Evolutionary conservation across 495 filamentous ascomycete species (phyloP).

Genomic region (Neurospora discreta): DNA sequence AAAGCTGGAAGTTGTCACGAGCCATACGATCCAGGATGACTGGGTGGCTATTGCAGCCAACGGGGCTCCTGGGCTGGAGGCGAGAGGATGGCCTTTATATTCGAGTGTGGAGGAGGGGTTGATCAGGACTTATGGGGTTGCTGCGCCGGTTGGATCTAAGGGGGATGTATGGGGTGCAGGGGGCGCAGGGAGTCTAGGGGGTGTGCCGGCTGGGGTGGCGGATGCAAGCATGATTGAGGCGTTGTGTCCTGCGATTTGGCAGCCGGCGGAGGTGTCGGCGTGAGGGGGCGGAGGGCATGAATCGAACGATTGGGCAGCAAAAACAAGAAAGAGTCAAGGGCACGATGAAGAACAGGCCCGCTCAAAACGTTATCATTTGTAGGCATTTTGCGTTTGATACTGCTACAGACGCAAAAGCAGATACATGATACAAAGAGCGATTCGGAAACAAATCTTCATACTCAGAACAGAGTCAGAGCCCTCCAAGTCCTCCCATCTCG

Average conservation of each 20-base stretch:
- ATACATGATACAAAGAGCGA: too few relatives aligned
- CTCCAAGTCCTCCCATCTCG: too few relatives aligned
- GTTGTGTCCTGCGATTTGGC: not conserved
- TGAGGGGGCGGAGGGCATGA: not conserved
- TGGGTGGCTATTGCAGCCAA: constrained; percentile 32
- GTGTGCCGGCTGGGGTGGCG: not conserved
- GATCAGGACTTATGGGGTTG: not conserved
- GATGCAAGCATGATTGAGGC: not conserved
- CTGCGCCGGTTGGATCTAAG: not conserved
- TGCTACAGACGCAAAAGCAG: too few relatives aligned
- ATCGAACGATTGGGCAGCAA: too few relatives aligned
- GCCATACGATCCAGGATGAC: constrained; percentile 27
- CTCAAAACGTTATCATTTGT: too few relatives aligned
- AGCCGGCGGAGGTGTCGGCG: not conserved
- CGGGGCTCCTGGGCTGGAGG: not conserved
- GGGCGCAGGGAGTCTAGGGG: not conserved
- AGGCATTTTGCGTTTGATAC: too few relatives aligned
- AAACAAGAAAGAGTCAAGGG: too few relatives aligned
- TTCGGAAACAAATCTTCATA: too few relatives aligned
- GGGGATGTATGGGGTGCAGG: not conserved
- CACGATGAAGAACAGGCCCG: too few relatives aligned
- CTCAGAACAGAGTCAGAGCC: too few relatives aligned
- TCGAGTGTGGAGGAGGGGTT: not conserved
- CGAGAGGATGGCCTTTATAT: not conserved
- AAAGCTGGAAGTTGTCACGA: constrained; percentile 16